A percentile compares a stretch with the other conserved stretches of the same genome.
These are phyloP conservation scores for Trichoderma asperelloides DNA, from an alignment of 495 filamentous ascomycete species.

Conservation along the genomic window DNA sequence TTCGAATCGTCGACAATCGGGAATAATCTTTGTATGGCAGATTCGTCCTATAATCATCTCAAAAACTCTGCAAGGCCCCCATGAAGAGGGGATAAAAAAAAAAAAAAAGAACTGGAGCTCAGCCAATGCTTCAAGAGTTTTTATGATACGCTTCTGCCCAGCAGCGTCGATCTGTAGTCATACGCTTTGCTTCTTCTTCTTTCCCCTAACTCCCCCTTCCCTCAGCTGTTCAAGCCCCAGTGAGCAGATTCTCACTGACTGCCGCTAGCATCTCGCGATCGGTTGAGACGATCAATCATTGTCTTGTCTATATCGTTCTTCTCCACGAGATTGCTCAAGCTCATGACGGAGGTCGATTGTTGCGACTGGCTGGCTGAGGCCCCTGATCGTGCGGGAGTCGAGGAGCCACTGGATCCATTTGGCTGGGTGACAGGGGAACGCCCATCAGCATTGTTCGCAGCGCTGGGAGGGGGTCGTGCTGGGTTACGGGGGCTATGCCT, in stretches of 20 bases:
- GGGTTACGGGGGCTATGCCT: slow-evolving; percentile 13
- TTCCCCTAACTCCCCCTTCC: neutral
- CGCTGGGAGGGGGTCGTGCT: slow-evolving; percentile 14
- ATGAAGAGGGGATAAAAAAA: too few relatives aligned
- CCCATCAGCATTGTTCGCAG: slow-evolving; percentile 15
- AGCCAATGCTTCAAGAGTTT: too few relatives aligned
- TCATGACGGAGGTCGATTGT: slow-evolving; percentile 26
- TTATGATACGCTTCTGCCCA: too few relatives aligned
- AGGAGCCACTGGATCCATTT: slow-evolving; percentile 13
- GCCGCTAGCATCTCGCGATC: neutral
- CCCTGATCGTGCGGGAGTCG: slow-evolving; percentile 22
- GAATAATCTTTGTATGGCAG: neutral
- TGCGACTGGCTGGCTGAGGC: slow-evolving; percentile 9
- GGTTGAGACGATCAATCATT: slow-evolving; percentile 33
- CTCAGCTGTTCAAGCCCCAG: neutral
- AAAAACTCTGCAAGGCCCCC: too few relatives aligned
- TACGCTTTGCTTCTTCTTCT: too few relatives aligned
- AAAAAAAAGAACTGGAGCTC: too few relatives aligned
- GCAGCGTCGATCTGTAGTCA: too few relatives aligned
- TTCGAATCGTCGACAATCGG: neutral
- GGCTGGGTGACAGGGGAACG: slow-evolving; percentile 16
- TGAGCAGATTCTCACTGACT: neutral
- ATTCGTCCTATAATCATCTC: neutral
- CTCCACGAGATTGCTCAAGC: slow-evolving; percentile 33
- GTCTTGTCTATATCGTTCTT: slow-evolving; percentile 31